A percentile compares a stretch with the other conserved stretches of the same genome.
phyloP scores from a whole-genome alignment of 164 flowering plant species.

The Macadamia integrifolia region DNA sequence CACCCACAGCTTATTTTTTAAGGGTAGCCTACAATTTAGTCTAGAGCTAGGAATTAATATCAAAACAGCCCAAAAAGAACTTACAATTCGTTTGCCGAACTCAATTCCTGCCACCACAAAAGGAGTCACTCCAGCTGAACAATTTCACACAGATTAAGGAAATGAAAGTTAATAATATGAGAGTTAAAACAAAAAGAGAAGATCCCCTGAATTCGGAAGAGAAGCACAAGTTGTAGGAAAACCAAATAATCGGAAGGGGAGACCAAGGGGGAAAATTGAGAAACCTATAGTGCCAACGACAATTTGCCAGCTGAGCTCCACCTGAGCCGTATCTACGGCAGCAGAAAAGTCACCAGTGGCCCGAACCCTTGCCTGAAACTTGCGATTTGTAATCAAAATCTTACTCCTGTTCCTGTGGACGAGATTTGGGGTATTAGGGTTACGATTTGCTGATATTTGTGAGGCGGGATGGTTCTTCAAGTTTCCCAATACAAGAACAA shows the following conservation, averaged over 20 bases:
- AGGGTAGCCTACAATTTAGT: not conserved
- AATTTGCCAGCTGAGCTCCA: slow-evolving; percentile 63
- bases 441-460: not conserved
- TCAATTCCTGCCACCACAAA: slow-evolving; percentile 89
- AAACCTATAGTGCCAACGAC: slow-evolving; percentile 62
- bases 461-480: not conserved
- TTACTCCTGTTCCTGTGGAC: not conserved
- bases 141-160: slow-evolving; percentile 1
- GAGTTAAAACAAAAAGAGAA: not conserved
- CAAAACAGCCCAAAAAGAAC: slow-evolving; percentile 11
- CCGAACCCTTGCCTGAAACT: slow-evolving; percentile 1
- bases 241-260: too few relatives aligned
- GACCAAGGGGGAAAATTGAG: not conserved
- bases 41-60: not conserved
- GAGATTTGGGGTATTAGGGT: not conserved
- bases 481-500: slow-evolving; percentile 10
- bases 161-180: not conserved
- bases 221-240: not conserved
- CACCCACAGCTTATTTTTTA: too few relatives aligned
- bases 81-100: slow-evolving; percentile 85
- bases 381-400: slow-evolving; percentile 5
- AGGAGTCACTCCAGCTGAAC: slow-evolving; percentile 83
- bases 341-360: slow-evolving; percentile 17
- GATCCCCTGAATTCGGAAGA: not conserved
- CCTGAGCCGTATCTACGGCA: slow-evolving; percentile 25